phyloP scores from a whole-genome alignment of 2,329 filamentous ascomycete species.

The Ceratocystis colombiana region DNA sequence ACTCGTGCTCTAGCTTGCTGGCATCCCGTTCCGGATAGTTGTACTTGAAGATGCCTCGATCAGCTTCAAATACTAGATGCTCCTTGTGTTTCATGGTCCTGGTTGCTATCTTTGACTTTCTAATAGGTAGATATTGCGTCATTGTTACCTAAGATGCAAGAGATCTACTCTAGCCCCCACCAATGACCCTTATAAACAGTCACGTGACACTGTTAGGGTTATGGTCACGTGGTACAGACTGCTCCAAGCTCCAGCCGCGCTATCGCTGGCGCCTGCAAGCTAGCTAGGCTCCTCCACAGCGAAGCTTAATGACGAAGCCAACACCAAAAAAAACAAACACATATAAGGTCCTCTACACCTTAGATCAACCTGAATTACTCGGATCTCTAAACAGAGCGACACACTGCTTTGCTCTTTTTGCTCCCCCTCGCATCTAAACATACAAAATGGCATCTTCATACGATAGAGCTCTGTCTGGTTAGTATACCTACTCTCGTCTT shows the following conservation, averaged over 20 bases:
- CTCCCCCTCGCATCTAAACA: not conserved
- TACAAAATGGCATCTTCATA: slow-evolving; percentile 80
- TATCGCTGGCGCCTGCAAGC: slow-evolving; percentile 13
- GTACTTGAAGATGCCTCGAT: too few relatives aligned
- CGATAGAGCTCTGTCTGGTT: slow-evolving; percentile 97
- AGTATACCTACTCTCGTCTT: slow-evolving; percentile 33
- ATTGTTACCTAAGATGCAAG: not conserved
- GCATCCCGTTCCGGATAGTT: too few relatives aligned
- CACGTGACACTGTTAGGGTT: accelerated
- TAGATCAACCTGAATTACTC: not conserved
- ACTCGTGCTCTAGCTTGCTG: too few relatives aligned
- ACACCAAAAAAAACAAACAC: slow-evolving; percentile 1
- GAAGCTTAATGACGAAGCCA: slow-evolving; percentile 7
- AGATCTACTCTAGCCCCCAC: not conserved
- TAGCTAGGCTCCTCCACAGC: slow-evolving; percentile 11
- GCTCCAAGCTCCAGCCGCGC: slow-evolving; percentile 15
- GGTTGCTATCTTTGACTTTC: too few relatives aligned
- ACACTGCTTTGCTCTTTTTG: not conserved
- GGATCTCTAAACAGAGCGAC: not conserved
- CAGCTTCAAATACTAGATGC: too few relatives aligned
- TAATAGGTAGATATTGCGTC: not conserved
- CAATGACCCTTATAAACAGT: not conserved
- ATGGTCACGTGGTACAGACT: not conserved
- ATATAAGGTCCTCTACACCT: not conserved
- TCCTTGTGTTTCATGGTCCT: too few relatives aligned